Evolutionary conservation across 768 basidiomycete species (phyloP).

Genomic region (Russula compacta): DNA sequence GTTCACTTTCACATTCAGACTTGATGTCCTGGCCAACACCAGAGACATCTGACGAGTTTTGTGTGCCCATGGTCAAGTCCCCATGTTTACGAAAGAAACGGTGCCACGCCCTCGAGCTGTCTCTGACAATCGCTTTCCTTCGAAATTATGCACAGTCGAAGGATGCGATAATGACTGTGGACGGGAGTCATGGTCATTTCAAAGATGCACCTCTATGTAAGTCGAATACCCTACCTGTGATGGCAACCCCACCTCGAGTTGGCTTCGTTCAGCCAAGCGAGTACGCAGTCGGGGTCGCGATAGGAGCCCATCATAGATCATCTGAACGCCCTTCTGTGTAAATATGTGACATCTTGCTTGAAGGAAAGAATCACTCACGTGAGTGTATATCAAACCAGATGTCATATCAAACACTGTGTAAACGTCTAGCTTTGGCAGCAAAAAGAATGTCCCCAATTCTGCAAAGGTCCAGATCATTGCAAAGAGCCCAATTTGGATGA

Average conservation of each 20-base stretch:
- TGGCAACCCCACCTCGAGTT: neutral
- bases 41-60: no score
- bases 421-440: neutral
- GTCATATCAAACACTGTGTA: neutral
- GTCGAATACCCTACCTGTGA: no score
- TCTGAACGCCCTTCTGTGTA: neutral
- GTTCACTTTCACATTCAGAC: no score
- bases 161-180: no score
- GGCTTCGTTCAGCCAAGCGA: neutral
- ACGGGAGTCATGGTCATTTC: no score
- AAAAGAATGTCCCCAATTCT: neutral
- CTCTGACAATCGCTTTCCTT: no score
- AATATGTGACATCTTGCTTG: neutral
- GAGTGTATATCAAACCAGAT: conserved; percentile 5
- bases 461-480: neutral
- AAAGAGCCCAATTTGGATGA: neutral
- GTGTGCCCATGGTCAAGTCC: no score
- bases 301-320: neutral
- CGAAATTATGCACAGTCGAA: no score
- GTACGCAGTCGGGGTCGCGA: neutral
- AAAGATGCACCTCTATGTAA: no score
- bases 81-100: no score
- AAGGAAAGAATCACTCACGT: neutral
- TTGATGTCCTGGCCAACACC: no score
- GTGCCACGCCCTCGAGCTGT: no score